Evolutionary conservation across 345 rosid species (phyloP).

Genomic region (Acer negundo): DNA sequence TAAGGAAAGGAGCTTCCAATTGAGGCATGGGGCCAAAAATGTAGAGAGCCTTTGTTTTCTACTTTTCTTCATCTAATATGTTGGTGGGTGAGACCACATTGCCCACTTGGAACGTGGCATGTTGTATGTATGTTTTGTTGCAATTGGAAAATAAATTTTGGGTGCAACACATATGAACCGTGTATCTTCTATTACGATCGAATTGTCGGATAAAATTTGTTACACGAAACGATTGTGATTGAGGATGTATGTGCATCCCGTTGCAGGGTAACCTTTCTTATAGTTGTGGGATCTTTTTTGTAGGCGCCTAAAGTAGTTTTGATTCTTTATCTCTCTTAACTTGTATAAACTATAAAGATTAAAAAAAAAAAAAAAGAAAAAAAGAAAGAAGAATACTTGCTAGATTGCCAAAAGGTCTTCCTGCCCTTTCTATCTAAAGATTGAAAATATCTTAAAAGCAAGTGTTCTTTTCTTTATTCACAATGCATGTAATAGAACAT

Average conservation of each 20-base stretch:
- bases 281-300: background rate
- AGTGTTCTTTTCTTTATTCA: constrained; percentile 32
- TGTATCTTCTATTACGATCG: background rate
- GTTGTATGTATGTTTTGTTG: background rate
- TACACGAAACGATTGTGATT: too few species aligned
- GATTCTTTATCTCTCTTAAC: constrained; percentile 13
- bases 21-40: background rate
- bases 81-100: background rate
- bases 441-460: background rate
- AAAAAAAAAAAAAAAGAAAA: too few species aligned
- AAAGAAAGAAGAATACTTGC: constrained; percentile 25
- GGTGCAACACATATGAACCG: too few species aligned
- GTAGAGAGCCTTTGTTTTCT: background rate
- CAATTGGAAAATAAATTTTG: too few species aligned
- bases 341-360: too few species aligned
- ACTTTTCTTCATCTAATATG: background rate
- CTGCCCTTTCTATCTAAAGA: constrained; percentile 8
- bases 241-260: too few species aligned
- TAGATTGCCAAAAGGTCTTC: background rate
- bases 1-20: background rate
- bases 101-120: background rate
- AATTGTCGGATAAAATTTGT: too few species aligned
- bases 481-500: constrained; percentile 10
- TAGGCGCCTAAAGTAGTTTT: constrained; percentile 14
- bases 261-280: too few species aligned